Base-by-base conservation (phyloP, 192 early-diverging fungal species). In the Phlyctochytrium bullatum region DNA sequence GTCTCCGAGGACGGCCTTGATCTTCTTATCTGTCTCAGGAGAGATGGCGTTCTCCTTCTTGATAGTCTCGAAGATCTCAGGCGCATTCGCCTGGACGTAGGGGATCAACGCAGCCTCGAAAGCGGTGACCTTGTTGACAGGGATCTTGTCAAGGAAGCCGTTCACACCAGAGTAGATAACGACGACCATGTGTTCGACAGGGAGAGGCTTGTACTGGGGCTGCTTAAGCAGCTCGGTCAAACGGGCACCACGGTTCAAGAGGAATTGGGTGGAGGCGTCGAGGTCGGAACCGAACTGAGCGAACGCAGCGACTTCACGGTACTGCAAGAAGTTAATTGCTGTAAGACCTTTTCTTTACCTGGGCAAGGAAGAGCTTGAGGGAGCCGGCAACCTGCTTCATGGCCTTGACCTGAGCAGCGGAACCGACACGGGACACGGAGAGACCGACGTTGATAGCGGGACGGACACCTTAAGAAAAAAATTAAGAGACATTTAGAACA, bases 311-410 rank as follows among this genome's bases (percentile, higher is more conserved):
- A 99, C 93, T 88, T 98, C 97, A 92, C 97, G 95, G 90, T 97
- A 96, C 59, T 72, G 59, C 29, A 29, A 71, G 2, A 28, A 62
- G 24, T 72, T 57, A 70, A 72, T 2, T 6, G n/a, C 10, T 25
- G 63, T 20, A 10, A 65, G 24, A 65, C 6, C 16, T 6, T 6
- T 20, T 14, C 20, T 35, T 47, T 65, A 65, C 54, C 83, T 98
- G 96, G 68, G 97, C 97, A 73, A 99, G 87, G 90, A 92, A 98
- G 72, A 99, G 91, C 90, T 99, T 99, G 73, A 99, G 86, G 76
- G 97, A 98, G 80, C 97, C 97, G 72, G 96, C 96, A 73, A 99
- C 96, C 85, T 99, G 96, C 88, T 95, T 94, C 97, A 99, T 99
- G 71, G 97, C 96, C 90, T 98, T 97, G 82, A 95, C 95, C 85